phyloP scores from a whole-genome alignment of 2,329 filamentous ascomycete species.

The Coniochaeta hoffmannii region DNA sequence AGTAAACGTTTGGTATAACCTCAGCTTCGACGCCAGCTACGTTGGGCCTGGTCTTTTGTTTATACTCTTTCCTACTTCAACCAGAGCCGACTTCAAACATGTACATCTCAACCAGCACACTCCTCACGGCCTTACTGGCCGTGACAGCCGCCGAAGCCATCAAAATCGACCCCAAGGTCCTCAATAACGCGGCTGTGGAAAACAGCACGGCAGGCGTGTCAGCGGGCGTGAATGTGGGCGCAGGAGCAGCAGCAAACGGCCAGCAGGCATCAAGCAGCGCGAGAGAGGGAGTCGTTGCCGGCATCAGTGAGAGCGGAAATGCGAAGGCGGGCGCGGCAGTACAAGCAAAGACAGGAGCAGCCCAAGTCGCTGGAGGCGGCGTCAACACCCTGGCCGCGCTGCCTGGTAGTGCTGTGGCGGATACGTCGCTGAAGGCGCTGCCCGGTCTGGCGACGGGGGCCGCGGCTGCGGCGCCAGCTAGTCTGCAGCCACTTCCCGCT shows the following conservation, averaged over 20 bases:
- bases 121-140: slow-evolving; percentile 16
- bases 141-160: slow-evolving; percentile 13
- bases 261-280: not conserved
- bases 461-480: not conserved
- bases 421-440: slow-evolving; percentile 9
- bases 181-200: not conserved
- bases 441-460: slow-evolving; percentile 10
- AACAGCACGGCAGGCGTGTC: not conserved
- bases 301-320: not conserved
- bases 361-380: slow-evolving; percentile 10
- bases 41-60: slow-evolving; percentile 9
- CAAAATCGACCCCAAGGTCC: slow-evolving; percentile 4
- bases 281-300: not conserved
- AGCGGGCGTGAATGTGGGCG: not conserved
- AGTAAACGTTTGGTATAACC: slow-evolving; percentile 6
- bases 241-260: not conserved
- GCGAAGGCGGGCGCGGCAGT: not conserved
- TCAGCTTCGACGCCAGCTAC: slow-evolving; percentile 10
- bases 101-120: slow-evolving; percentile 14
- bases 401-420: slow-evolving; percentile 10
- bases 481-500: not conserved
- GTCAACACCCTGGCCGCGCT: slow-evolving; percentile 9
- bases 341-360: not conserved
- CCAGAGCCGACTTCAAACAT: slow-evolving; percentile 9
- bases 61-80: slow-evolving; percentile 3